Conservation (phyloP, 805 yeast genomes). For the Zygoascus biomembranicola region DNA sequence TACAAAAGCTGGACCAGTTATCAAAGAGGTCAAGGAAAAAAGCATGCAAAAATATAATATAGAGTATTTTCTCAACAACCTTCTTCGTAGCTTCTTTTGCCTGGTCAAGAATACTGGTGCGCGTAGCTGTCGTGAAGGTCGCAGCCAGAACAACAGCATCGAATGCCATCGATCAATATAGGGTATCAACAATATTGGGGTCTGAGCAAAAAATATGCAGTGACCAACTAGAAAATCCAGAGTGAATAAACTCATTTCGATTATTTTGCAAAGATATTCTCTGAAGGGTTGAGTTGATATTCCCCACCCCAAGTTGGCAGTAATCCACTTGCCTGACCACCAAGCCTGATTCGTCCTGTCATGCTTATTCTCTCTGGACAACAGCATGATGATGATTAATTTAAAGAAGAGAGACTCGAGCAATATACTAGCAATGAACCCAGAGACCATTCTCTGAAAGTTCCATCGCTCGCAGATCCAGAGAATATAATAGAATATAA, state of each 20-base stretch:
- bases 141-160: constrained; percentile 89
- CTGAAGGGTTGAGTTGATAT: constrained; percentile 79
- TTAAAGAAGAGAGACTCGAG: constrained; percentile 54
- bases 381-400: constrained; percentile 37
- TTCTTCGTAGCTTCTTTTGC: constrained; percentile 57
- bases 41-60: constrained; percentile 55
- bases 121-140: constrained; percentile 77
- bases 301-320: constrained; percentile 72
- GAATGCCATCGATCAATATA: constrained; percentile 86
- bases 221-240: constrained; percentile 89
- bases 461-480: constrained; percentile 65
- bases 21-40: constrained; percentile 52
- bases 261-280: constrained; percentile 77
- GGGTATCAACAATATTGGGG: constrained; percentile 74
- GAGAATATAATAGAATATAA: constrained; percentile 51
- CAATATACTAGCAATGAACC: constrained; percentile 47
- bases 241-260: constrained; percentile 82
- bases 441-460: constrained; percentile 49
- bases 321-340: constrained; percentile 44
- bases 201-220: constrained; percentile 64
- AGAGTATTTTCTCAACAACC: constrained; percentile 79
- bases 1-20: constrained; percentile 72
- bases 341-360: constrained; percentile 53
- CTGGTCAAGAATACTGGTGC: constrained; percentile 80
- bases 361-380: constrained; percentile 54